Conservation (phyloP, 176 grass and related monocot species). For the Poa annua region DNA sequence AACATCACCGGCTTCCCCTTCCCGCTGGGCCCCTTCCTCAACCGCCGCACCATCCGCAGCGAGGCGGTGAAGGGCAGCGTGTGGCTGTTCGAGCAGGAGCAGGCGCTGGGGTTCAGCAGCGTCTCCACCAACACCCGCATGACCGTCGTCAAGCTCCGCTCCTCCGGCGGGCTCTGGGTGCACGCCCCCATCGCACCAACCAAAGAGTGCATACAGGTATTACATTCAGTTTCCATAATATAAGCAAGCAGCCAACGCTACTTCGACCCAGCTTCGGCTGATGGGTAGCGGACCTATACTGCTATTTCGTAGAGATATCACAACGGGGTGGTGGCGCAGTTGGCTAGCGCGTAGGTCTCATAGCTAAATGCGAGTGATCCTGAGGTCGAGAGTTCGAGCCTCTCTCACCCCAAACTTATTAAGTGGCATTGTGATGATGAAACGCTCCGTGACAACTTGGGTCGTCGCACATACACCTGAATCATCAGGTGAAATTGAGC, state of each 20-base stretch:
- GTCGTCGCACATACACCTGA: too few relatives aligned
- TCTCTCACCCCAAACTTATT: conserved; percentile 56
- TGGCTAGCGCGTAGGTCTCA: conserved; percentile 92
- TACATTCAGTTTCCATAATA: background rate
- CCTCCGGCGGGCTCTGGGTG: conserved; percentile 92
- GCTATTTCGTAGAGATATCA: background rate
- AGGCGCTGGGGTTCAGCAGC: conserved; percentile 98
- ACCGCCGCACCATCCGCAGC: conserved; percentile 78
- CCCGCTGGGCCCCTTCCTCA: conserved; percentile 94
- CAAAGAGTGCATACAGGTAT: conserved; percentile 88
- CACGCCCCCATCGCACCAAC: conserved; percentile 99
- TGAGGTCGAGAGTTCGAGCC: conserved; percentile 84
- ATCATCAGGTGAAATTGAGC: too few relatives aligned
- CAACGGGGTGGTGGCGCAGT: conserved; percentile 76
- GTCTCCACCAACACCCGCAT: conserved; percentile 95
- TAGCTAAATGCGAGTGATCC: conserved; percentile 72
- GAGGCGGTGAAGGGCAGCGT: conserved; percentile 83
- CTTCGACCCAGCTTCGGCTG: background rate
- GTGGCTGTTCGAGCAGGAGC: conserved; percentile 99
- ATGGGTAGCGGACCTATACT: too few relatives aligned
- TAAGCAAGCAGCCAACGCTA: too few relatives aligned
- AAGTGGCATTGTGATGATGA: too few relatives aligned
- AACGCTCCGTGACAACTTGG: background rate
- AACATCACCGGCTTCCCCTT: conserved; percentile 99
- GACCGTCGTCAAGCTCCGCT: conserved; percentile 93